Conservation (phyloP, 2,329 filamentous ascomycete genomes). For the Proliferodiscus dingleyae region DNA sequence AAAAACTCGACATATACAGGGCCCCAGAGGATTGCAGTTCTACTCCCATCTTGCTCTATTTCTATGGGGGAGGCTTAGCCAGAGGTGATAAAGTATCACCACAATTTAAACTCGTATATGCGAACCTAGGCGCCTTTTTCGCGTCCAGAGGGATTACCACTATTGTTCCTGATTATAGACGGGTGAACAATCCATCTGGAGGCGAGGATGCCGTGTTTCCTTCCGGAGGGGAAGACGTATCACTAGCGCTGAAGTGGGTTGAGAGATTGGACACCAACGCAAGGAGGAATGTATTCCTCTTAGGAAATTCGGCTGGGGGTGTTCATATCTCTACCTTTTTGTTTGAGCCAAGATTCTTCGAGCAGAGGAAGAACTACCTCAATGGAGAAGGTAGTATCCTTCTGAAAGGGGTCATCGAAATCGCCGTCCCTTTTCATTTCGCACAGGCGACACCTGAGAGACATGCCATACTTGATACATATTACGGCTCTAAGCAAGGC, state of each 20-base stretch:
- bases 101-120: constrained; percentile 22
- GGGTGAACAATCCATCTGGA: constrained; percentile 19
- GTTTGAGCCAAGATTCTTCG: constrained; percentile 18
- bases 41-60: constrained; percentile 27
- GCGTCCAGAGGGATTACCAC: constrained; percentile 22
- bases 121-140: constrained; percentile 30
- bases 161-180: constrained; percentile 27
- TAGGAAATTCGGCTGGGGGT: constrained; percentile 31
- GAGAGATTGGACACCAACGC: constrained; percentile 10
- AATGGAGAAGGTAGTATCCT: constrained; percentile 7
- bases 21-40: constrained; percentile 7
- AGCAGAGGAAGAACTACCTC: constrained; percentile 16
- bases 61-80: constrained; percentile 29
- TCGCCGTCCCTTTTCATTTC: constrained; percentile 26
- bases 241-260: constrained; percentile 20
- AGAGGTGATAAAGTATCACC: constrained; percentile 24
- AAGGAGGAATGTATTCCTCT: constrained; percentile 23
- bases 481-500: constrained; percentile 19
- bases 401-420: constrained; percentile 21
- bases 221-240: constrained; percentile 28
- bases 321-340: constrained; percentile 28
- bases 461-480: constrained; percentile 18
- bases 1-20: constrained; percentile 27
- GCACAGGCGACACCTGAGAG: constrained; percentile 4
- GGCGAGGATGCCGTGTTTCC: constrained; percentile 27